Evolutionary conservation across 768 basidiomycete genomes (phyloP).

Genomic region (Stropharia rugosoannulata): DNA sequence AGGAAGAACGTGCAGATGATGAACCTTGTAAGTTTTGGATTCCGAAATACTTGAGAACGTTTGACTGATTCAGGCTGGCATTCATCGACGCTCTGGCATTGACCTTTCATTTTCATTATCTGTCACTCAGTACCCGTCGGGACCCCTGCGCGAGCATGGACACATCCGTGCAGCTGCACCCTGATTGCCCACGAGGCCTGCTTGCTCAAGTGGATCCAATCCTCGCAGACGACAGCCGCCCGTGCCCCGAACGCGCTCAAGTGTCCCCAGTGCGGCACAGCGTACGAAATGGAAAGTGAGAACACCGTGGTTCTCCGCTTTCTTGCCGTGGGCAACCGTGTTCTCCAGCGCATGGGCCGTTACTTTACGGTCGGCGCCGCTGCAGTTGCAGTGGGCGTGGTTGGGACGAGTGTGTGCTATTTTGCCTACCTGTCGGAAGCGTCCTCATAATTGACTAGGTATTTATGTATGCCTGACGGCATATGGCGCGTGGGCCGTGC

Average conservation of each 20-base stretch:
- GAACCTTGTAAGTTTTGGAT: constrained; percentile 29
- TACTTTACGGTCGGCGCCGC: constrained; percentile 49
- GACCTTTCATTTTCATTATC: neutral
- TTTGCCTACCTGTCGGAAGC: neutral
- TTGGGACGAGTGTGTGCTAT: constrained; percentile 56
- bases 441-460: constrained; percentile 20
- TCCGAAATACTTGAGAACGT: too few species aligned
- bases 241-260: constrained; percentile 68
- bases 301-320: constrained; percentile 52
- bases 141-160: constrained; percentile 57
- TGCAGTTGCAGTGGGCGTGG: constrained; percentile 49
- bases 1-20: constrained; percentile 59
- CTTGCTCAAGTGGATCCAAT: constrained; percentile 76
- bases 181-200: constrained; percentile 80
- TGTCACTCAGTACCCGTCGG: constrained; percentile 39
- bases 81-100: neutral
- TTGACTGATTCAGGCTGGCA: neutral
- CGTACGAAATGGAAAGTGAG: constrained; percentile 67
- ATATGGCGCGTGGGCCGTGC: constrained; percentile 73
- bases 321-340: constrained; percentile 49
- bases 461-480: constrained; percentile 51
- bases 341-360: constrained; percentile 50
- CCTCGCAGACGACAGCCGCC: constrained; percentile 55
- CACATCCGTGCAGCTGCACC: constrained; percentile 80
- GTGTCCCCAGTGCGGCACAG: constrained; percentile 74